phyloP scores from a whole-genome alignment of 2,329 filamentous ascomycete genomes.

The Colletotrichum ledebouriae region DNA sequence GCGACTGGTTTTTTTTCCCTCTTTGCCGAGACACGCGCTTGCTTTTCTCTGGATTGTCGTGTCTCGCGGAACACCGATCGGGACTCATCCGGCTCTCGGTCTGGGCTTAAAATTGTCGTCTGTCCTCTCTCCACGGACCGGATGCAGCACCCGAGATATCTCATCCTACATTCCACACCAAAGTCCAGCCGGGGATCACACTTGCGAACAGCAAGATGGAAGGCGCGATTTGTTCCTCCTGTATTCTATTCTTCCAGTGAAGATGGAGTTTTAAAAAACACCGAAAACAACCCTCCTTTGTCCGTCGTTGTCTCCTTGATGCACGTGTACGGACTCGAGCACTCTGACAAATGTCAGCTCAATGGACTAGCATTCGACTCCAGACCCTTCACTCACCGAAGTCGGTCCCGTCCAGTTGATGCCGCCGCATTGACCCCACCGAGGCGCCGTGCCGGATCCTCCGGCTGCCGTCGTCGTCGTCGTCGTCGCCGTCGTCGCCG shows the following conservation, averaged over 20 bases:
- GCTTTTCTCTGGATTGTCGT: conserved; percentile 31
- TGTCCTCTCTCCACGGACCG: not conserved
- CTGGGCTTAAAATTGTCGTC: not conserved
- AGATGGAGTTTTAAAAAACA: not conserved
- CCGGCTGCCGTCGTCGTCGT: conserved; percentile 28
- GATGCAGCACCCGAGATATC: not conserved
- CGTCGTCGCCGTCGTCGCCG: not conserved
- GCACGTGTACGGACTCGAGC: conserved; percentile 30
- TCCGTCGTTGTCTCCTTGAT: conserved; percentile 11
- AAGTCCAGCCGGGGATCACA: conserved; percentile 6
- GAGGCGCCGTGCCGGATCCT: conserved; percentile 29
- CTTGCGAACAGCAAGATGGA: conserved; percentile 9
- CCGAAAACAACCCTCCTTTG: conserved; percentile 18
- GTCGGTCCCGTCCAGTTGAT: conserved; percentile 31
- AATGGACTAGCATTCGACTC: not conserved
- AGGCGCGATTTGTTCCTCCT: not conserved
- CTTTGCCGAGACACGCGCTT: conserved; percentile 29
- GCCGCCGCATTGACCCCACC: conserved; percentile 40
- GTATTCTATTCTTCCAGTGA: not conserved
- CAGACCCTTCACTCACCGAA: conserved; percentile 7
- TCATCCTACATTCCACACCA: conserved; percentile 3
- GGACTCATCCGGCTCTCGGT: conserved; percentile 1
- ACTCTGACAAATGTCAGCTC: conserved; percentile 24
- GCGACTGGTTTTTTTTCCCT: not conserved
- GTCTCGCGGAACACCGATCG: conserved; percentile 20